Evolutionary conservation across 306 rosid species (phyloP).

Genomic region (Sphenostylis stenocarpa): DNA sequence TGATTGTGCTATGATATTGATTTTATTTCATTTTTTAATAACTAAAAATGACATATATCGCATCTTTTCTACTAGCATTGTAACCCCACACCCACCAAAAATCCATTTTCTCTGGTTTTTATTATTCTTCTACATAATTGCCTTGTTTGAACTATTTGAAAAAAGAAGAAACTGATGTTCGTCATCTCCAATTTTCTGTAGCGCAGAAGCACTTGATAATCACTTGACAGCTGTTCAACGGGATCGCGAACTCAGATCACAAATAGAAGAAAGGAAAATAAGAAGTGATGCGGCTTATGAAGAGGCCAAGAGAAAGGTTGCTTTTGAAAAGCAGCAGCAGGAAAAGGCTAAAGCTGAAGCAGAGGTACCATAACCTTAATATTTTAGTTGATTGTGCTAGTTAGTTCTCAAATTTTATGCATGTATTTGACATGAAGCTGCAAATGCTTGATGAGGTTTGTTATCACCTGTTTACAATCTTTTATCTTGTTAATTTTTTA

Average conservation of each 20-base stretch:
- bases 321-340: slow-evolving; percentile 73
- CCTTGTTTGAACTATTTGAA: slow-evolving; percentile 15
- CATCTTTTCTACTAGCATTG: slow-evolving; percentile 13
- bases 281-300: slow-evolving; percentile 87
- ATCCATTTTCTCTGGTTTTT: background rate
- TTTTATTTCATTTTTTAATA: slow-evolving; percentile 24
- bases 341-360: slow-evolving; percentile 87
- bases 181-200: slow-evolving; percentile 36
- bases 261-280: slow-evolving; percentile 88
- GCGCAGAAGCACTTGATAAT: slow-evolving; percentile 91
- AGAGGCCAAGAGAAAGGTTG: slow-evolving; percentile 86
- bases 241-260: slow-evolving; percentile 80
- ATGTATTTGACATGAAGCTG: slow-evolving; percentile 13
- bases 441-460: slow-evolving; percentile 5
- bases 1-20: slow-evolving; percentile 13
- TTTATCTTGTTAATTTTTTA: slow-evolving; percentile 13
- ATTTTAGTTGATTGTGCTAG: slow-evolving; percentile 12
- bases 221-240: slow-evolving; percentile 85
- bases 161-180: slow-evolving; percentile 30
- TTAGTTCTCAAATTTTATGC: slow-evolving; percentile 5
- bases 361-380: slow-evolving; percentile 51
- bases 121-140: background rate
- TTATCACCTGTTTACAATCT: background rate
- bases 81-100: background rate
- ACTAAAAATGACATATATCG: background rate